A percentile compares a stretch with the other conserved stretches of the same genome.
phyloP scores from a whole-genome alignment of 768 basidiomycete species.

The Pulveroboletus sp. region DNA sequence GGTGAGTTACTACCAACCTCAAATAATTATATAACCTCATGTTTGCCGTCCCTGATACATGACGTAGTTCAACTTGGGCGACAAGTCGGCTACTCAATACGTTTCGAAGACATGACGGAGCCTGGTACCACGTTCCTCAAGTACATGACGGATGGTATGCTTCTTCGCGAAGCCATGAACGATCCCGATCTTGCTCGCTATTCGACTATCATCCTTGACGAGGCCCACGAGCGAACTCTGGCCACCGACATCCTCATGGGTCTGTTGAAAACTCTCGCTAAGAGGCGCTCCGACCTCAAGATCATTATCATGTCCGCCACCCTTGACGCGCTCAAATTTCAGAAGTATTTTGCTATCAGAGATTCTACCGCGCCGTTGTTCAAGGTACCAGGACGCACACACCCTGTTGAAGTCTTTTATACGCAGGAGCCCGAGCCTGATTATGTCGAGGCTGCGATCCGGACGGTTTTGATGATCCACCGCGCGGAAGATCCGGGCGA shows the following conservation, averaged over 20 bases:
- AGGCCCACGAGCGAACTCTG: constrained; percentile 96
- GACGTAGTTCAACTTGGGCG: constrained; percentile 79
- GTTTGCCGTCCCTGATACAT: constrained; percentile 2
- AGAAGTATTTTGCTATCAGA: constrained; percentile 78
- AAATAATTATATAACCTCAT: constrained; percentile 1
- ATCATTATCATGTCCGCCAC: constrained; percentile 99
- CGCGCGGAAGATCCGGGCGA: constrained; percentile 93
- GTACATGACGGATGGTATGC: constrained; percentile 99
- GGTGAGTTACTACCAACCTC: constrained; percentile 47
- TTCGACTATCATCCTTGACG: constrained; percentile 97
- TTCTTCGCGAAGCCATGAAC: constrained; percentile 97
- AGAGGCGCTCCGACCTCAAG: constrained; percentile 82
- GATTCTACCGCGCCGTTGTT: constrained; percentile 63
- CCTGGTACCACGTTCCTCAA: constrained; percentile 95
- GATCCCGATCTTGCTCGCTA: constrained; percentile 86
- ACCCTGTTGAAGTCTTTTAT: constrained; percentile 95
- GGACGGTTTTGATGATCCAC: constrained; percentile 96
- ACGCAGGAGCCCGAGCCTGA: constrained; percentile 91
- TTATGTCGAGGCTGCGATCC: constrained; percentile 95
- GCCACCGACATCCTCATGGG: constrained; percentile 99
- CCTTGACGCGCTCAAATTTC: constrained; percentile 94
- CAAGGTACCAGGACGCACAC: constrained; percentile 89
- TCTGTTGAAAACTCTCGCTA: constrained; percentile 79
- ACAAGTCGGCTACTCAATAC: constrained; percentile 96
- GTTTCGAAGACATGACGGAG: constrained; percentile 82